These are phyloP conservation scores for Cruciata laevipes DNA, from an alignment of 257 asterid species.

Conservation along the genomic window DNA sequence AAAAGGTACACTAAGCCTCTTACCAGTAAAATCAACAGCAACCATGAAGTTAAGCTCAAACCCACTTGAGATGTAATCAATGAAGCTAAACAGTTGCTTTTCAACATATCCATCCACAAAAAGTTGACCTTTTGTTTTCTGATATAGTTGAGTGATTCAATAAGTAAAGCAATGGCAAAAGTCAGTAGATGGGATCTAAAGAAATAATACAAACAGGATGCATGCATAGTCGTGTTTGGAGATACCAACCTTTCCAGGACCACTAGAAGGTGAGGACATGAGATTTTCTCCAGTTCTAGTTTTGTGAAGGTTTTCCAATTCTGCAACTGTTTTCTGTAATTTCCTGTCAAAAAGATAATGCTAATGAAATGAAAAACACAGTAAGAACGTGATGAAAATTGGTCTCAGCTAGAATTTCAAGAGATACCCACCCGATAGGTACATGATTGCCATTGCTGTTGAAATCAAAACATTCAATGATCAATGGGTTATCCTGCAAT, in stretches of 20 bases:
- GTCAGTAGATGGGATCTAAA: neutral
- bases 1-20: neutral
- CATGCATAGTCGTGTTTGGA: neutral
- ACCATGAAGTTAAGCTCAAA: slow-evolving; percentile 82
- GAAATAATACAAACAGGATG: neutral
- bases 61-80: slow-evolving; percentile 80
- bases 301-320: slow-evolving; percentile 48
- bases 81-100: slow-evolving; percentile 59
- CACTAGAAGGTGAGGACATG: slow-evolving; percentile 44
- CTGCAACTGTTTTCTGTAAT: slow-evolving; percentile 56
- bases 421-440: slow-evolving; percentile 83
- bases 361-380: neutral
- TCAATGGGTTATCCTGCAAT: slow-evolving; percentile 67
- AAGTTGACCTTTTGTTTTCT: slow-evolving; percentile 55
- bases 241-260: slow-evolving; percentile 51
- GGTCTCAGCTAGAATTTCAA: neutral
- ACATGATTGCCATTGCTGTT: slow-evolving; percentile 55
- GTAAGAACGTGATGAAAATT: neutral
- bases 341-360: slow-evolving; percentile 32
- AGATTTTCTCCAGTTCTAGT: slow-evolving; percentile 50
- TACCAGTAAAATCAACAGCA: slow-evolving; percentile 86
- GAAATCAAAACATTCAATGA: slow-evolving; percentile 82
- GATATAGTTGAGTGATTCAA: slow-evolving; percentile 12
- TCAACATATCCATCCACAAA: slow-evolving; percentile 56
- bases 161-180: slow-evolving; percentile 13